phyloP scores from a whole-genome alignment of 192 early-diverging fungal genomes.

The Neocallimastix lanati region DNA sequence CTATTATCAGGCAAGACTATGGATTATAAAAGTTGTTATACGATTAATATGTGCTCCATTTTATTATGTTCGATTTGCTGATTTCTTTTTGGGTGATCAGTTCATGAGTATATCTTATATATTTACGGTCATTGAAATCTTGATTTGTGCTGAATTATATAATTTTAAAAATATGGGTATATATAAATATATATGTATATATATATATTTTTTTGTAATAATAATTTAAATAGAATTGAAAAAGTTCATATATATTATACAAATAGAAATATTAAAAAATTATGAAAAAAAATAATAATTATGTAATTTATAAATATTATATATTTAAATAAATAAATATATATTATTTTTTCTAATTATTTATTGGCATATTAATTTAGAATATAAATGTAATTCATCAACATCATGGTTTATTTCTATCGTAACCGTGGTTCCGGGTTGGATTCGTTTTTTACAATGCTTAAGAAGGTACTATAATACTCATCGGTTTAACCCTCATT shows the following conservation, averaged over 20 bases:
- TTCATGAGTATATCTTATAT: conserved; percentile 7
- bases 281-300: too few species aligned
- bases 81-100: conserved; percentile 21
- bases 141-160: not conserved
- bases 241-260: too few species aligned
- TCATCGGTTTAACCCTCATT: not conserved
- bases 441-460: not conserved
- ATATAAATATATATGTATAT: too few species aligned
- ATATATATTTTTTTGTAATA: too few species aligned
- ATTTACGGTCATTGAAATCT: conserved; percentile 1
- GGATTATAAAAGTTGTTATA: not conserved
- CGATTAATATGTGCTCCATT: conserved; percentile 6
- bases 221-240: too few species aligned
- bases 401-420: not conserved
- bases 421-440: not conserved
- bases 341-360: not conserved
- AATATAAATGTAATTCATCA: not conserved
- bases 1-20: not conserved
- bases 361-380: too few species aligned
- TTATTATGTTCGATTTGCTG: conserved; percentile 18
- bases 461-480: not conserved
- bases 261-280: too few species aligned
- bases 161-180: conserved; percentile 3
- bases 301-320: too few species aligned
- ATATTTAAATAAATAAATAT: not conserved